phyloP scores from a whole-genome alignment of 371 early-diverging fungal genomes.

The Rhizopus delemar region DNA sequence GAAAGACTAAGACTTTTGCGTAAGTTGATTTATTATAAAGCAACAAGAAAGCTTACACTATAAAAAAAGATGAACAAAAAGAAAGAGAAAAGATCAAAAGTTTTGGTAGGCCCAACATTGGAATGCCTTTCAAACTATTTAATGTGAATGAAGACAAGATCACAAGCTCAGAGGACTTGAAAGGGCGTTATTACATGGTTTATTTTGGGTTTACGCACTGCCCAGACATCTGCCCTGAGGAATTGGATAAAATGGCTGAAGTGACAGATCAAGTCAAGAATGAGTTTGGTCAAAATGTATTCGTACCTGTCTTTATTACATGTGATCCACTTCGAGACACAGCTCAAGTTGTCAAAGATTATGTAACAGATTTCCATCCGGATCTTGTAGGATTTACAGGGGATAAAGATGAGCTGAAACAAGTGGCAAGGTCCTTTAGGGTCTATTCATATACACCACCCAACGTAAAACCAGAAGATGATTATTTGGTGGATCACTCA shows the following conservation, averaged over 20 bases:
- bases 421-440: slow-evolving; percentile 83
- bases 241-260: slow-evolving; percentile 94
- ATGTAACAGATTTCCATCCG: slow-evolving; percentile 89
- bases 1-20: slow-evolving; percentile 50
- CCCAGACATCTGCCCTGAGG: slow-evolving; percentile 98
- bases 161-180: slow-evolving; percentile 19
- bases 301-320: slow-evolving; percentile 88
- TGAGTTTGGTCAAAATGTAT: slow-evolving; percentile 8
- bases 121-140: slow-evolving; percentile 87
- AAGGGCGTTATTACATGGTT: slow-evolving; percentile 80
- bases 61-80: slow-evolving; percentile 38
- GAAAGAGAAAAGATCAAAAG: slow-evolving; percentile 36
- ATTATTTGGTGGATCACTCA: slow-evolving; percentile 95
- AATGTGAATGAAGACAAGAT: slow-evolving; percentile 61
- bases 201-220: slow-evolving; percentile 99
- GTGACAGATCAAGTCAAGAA: slow-evolving; percentile 71
- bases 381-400: slow-evolving; percentile 89
- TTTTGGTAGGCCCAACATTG: slow-evolving; percentile 82
- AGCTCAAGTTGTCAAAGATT: slow-evolving; percentile 74
- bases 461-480: slow-evolving; percentile 70
- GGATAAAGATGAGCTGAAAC: slow-evolving; percentile 72
- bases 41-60: not conserved
- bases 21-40: slow-evolving; percentile 23
- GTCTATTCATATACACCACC: slow-evolving; percentile 87
- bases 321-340: slow-evolving; percentile 93